Percentiles rank a stretch among this genome's conserved stretches.
These are phyloP conservation scores for Neobulgaria alba DNA, from an alignment of 2,329 filamentous ascomycete genomes.

Conservation along the genomic window DNA sequence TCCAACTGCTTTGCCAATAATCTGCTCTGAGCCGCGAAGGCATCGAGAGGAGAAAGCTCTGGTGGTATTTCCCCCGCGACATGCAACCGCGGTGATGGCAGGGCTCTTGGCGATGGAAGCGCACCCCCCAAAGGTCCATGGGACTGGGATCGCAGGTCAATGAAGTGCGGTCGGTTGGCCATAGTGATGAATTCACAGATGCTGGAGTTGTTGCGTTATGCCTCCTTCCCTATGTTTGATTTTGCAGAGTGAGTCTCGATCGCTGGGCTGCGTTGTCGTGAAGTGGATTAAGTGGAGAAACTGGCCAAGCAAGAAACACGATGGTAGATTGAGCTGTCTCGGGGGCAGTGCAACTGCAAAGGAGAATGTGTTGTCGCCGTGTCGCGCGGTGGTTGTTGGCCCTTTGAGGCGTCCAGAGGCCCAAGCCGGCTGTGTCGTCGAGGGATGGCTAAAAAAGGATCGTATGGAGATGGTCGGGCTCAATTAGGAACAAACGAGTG, in stretches of 20 bases:
- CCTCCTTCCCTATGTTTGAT: not conserved
- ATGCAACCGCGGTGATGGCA: constrained; percentile 61
- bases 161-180: constrained; percentile 24
- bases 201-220: no score
- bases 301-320: no score
- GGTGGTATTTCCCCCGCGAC: constrained; percentile 77
- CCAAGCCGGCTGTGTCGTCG: no score
- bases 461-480: no score
- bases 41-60: constrained; percentile 87
- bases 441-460: no score
- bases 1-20: constrained; percentile 81
- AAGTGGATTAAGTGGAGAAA: not conserved
- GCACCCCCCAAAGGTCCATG: constrained; percentile 19
- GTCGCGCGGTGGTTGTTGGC: no score
- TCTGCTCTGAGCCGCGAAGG: constrained; percentile 86
- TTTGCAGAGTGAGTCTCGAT: not conserved
- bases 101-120: constrained; percentile 19
- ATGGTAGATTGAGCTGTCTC: no score
- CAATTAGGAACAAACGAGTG: constrained; percentile 9
- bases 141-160: constrained; percentile 27
- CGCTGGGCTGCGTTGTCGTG: not conserved
- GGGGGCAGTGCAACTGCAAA: no score
- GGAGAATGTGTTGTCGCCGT: constrained; percentile 9
- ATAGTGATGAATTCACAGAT: constrained; percentile 15
- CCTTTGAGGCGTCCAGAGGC: no score